Evolutionary conservation across 371 early-diverging fungal species (phyloP), one percentile per base, ranked within the genome.

Genomic region (Capillidium rhysosporum): DNA sequence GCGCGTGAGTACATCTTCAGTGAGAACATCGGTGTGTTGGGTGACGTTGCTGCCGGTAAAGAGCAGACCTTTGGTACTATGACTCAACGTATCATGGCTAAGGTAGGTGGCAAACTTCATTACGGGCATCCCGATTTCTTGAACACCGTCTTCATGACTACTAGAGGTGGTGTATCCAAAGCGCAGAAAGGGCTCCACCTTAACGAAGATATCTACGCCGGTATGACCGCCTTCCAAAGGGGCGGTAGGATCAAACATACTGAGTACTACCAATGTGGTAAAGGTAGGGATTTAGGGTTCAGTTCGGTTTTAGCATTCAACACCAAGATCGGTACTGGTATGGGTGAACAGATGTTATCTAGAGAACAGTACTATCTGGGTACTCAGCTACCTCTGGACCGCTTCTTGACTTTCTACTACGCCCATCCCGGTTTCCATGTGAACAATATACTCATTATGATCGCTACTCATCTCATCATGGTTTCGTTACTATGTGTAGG

Each of bases 51-150:
- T 10, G 91, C 91, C 25, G 86, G 87, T 40, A 89, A 87, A 65
- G 90, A 89, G 57, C 85, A 85, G 52, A 82, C 84, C 0, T 90
- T 89, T 61, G 88, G 91, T 53, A 89, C 89, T 0, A 58, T 90
- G 41, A 80, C 86, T 0, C 89, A 89, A 65, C 77, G 89, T 28
- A 81, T 86, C 56, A 84, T 83, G 79, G 82, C 86, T 30, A 82
- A 81, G 64, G 73, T 89, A 54, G 86, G 86, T 24, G 86, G 80
- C 57, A 81, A 80, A 47, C 68, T 86, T 21, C 87, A 86, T 58
- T 91, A 91, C 61, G 90, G 92, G 0, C 90, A 91, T 62, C 89
- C 92, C 0, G 92, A 91, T 63, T 89, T 89, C 59, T 66, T 89
- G 56, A 90, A 90, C 65, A 76, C 84, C 46, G 73, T 84, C 44